Base-by-base conservation (phyloP, 2,329 filamentous ascomycete species). In the Ceratocystis huliohia region DNA sequence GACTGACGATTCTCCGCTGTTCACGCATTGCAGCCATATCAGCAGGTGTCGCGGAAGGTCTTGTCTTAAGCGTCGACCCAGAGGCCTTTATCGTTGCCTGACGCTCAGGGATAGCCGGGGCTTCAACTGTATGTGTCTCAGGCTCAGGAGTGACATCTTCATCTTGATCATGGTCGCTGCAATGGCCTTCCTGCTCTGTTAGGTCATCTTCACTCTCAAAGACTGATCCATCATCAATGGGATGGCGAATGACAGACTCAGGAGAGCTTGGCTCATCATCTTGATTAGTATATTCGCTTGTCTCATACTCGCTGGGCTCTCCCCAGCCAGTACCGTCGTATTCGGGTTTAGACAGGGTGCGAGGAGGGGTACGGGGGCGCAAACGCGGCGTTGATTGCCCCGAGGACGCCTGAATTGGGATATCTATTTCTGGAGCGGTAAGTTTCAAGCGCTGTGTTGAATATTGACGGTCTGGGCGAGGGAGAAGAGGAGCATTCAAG, bases 61-160 rank as follows among this genome's bases (percentile, higher is more conserved):
- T 84, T 0, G 92, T 94, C 80, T 96, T 96, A 50, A 97, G 81
- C 74, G 87, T 91, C 10, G 89, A 90, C 6, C 91, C 89, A 25
- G 88, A 86, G 7, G 91, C 88, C 74, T 93, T 94, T 76, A 97
- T 92, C 0, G 93, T 96, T 3, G 93, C 91, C 61, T 90, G 78
- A 61, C 86, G 84, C 71, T 96, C 91, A 1, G 93, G 91, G 67
- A 97, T 84, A 45, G 80, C 80, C 1, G 85, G 84, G 0, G 84
- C 83, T 59, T 84, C 80, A 13, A 74, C 72, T 8, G 81, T 78
- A 7, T 80, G 77, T 1, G 79, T 76, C 22, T 75, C 72, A 2
- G 64, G 66, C 17, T 64, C 64, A 1, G 56, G 66, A 8, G 64
- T 64, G 10, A 48, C 3, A 68, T 69, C 59, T 7, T 76, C 74